Conservation (phyloP, 768 basidiomycete species). For the Leccinum imitatum region DNA sequence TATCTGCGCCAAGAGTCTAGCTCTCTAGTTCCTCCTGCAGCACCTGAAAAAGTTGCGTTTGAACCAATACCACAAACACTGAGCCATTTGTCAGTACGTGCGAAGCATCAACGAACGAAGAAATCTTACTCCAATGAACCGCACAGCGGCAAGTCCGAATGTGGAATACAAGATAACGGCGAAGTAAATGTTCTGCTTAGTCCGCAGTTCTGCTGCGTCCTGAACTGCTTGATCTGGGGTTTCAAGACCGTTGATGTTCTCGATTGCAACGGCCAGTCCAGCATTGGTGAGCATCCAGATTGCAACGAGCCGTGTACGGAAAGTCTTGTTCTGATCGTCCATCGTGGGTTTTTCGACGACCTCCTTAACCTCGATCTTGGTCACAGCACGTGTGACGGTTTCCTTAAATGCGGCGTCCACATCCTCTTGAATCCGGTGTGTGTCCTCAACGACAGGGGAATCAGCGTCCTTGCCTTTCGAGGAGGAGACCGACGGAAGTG, state of each 20-base stretch:
- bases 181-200: constrained; percentile 67
- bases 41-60: constrained; percentile 80
- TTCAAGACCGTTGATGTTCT: constrained; percentile 67
- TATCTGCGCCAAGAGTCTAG: constrained; percentile 9
- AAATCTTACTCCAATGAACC: constrained; percentile 70
- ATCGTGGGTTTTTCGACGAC: constrained; percentile 73
- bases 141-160: constrained; percentile 66
- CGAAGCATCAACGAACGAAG: neutral
- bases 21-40: constrained; percentile 67
- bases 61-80: constrained; percentile 85
- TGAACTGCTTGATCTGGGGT: constrained; percentile 35
- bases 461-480: constrained; percentile 76
- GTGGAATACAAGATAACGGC: constrained; percentile 78
- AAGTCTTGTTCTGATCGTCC: constrained; percentile 90
- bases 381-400: constrained; percentile 84
- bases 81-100: constrained; percentile 4
- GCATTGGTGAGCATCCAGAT: constrained; percentile 81
- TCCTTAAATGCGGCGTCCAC: constrained; percentile 91
- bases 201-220: constrained; percentile 42
- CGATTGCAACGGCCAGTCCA: constrained; percentile 67
- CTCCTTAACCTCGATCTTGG: constrained; percentile 67
- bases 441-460: constrained; percentile 81
- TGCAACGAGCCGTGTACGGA: constrained; percentile 85
- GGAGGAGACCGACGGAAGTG: constrained; percentile 84
- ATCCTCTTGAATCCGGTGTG: constrained; percentile 79